Evolutionary conservation across 108 stramenopile genomes (phyloP).

Genomic region (Chaetoceros tenuissimus): DNA sequence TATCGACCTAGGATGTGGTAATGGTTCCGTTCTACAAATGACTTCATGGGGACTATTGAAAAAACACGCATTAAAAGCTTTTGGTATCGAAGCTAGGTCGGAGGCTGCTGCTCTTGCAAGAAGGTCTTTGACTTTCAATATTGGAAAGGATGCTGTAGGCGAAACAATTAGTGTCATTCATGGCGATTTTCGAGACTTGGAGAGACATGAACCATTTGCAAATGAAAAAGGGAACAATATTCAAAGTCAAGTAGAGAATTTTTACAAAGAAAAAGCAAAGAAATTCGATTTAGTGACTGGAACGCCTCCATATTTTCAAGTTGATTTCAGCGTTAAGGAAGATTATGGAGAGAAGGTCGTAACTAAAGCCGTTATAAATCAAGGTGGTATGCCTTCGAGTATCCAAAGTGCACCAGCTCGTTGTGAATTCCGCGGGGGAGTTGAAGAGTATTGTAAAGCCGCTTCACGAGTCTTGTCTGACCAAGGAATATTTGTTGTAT

Average conservation of each 20-base stretch:
- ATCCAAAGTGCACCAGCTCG: conserved; percentile 56
- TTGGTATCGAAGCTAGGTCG: conserved; percentile 48
- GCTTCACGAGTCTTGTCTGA: conserved; percentile 25
- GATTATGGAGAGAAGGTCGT: conserved; percentile 12
- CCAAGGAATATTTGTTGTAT: conserved; percentile 39
- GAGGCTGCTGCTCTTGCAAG: conserved; percentile 45
- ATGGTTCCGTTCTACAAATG: conserved; percentile 54
- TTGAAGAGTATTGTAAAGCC: conserved; percentile 58
- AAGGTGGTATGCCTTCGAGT: conserved; percentile 56
- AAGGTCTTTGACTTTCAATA: conserved; percentile 46
- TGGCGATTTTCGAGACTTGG: conserved; percentile 37
- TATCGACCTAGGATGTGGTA: conserved; percentile 50
- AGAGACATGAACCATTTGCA: not conserved
- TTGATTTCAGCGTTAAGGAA: conserved; percentile 25
- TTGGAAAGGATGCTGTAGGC: conserved; percentile 14
- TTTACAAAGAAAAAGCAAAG: not conserved
- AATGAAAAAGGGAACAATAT: conserved; percentile 18
- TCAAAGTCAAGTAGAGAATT: too few relatives aligned
- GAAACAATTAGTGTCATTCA: conserved; percentile 17
- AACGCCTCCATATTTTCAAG: conserved; percentile 67
- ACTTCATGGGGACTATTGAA: conserved; percentile 34
- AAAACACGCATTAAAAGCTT: conserved; percentile 6
- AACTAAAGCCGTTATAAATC: conserved; percentile 30
- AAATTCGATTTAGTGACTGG: conserved; percentile 48
- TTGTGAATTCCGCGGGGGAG: conserved; percentile 68